phyloP scores from a whole-genome alignment of 306 rosid species.

The Mimosa bimucronata region DNA sequence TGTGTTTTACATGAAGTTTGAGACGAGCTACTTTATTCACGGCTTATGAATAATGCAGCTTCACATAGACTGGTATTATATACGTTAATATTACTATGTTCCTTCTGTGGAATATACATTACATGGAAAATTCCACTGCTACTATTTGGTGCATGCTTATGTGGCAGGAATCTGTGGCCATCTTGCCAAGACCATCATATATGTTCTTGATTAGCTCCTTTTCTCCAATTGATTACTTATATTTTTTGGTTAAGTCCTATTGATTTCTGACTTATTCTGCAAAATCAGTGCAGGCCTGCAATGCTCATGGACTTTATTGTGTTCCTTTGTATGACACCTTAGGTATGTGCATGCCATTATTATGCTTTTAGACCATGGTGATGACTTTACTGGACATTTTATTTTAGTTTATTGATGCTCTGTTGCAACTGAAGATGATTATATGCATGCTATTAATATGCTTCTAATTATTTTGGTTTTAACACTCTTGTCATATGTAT shows the following conservation, averaged over 20 bases:
- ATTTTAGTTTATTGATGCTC: neutral
- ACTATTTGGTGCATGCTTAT: constrained; percentile 11
- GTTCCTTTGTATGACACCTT: constrained; percentile 94
- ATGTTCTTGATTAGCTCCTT: constrained; percentile 31
- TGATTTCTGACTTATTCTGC: constrained; percentile 30
- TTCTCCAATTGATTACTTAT: neutral
- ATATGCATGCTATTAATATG: neutral
- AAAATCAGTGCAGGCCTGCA: constrained; percentile 79
- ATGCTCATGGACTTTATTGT: constrained; percentile 93
- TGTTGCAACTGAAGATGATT: constrained; percentile 29
- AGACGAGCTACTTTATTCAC: neutral
- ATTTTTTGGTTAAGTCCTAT: neutral
- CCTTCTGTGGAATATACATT: constrained; percentile 24
- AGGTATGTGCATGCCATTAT: constrained; percentile 59
- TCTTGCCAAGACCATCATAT: neutral
- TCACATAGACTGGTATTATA: neutral
- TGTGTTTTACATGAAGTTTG: neutral
- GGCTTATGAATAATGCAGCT: neutral
- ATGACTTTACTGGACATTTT: constrained; percentile 30
- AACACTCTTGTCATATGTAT: constrained; percentile 37
- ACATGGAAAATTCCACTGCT: neutral
- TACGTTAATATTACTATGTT: neutral
- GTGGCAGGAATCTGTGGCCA: constrained; percentile 23
- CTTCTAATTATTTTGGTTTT: constrained; percentile 27
- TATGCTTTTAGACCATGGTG: constrained; percentile 14